Conservation (phyloP, 768 basidiomycete genomes). For the Mycena rosella region DNA sequence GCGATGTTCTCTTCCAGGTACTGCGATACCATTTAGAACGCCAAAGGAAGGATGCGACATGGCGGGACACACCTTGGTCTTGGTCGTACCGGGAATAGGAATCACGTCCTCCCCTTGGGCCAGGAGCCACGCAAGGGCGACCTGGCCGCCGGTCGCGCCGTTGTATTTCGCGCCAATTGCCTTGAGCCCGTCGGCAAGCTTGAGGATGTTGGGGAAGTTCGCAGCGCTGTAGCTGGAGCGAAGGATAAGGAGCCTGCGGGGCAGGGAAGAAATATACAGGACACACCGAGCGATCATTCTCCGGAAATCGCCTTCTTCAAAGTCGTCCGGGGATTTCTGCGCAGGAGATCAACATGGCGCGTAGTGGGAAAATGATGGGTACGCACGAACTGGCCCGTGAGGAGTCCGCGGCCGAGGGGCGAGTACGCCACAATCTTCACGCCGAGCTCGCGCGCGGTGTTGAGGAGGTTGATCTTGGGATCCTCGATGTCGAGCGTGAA, state of each 20-base stretch:
- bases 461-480: not conserved
- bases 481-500: constrained; percentile 4
- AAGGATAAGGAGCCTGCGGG: too few relatives aligned
- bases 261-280: too few relatives aligned
- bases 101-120: not conserved
- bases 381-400: not conserved
- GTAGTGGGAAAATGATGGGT: too few relatives aligned
- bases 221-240: not conserved
- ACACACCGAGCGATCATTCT: not conserved
- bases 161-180: not conserved
- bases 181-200: not conserved
- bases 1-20: too few relatives aligned
- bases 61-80: too few relatives aligned
- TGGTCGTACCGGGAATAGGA: not conserved
- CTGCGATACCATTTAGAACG: too few relatives aligned
- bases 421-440: not conserved
- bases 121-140: not conserved
- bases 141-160: not conserved
- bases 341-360: too few relatives aligned
- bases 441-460: not conserved
- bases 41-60: too few relatives aligned
- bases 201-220: constrained; percentile 12
- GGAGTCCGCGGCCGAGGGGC: not conserved
- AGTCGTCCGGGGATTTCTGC: constrained; percentile 7
- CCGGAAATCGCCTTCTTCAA: not conserved